Evolutionary conservation across 257 asterid species (phyloP), one percentile per base, ranked within the genome.

Genomic region (Solanum chaucha): DNA sequence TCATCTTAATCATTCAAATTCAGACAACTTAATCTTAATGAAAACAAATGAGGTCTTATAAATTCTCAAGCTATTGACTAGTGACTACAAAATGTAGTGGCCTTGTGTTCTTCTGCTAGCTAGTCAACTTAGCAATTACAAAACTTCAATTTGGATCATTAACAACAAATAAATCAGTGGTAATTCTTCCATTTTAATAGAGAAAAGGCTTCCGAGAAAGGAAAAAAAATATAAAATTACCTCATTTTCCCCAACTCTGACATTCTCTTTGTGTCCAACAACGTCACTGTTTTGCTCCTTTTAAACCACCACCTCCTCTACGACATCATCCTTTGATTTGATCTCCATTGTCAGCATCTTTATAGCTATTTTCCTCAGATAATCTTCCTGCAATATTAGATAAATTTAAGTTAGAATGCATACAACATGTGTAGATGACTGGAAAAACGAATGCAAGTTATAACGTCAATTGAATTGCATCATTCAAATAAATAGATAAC

Each of bases 301-400:
- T 4, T 8, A 34, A 15, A 71, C 80, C 44, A 34, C 14, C 24
- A 19, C 80, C 44, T 71, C 44, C 46, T 71, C 80, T 17, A 34
- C 26, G 20, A 19, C 26, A 34, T 71, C 80, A 22, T 71, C 80
- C 80, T 71, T 34, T 32, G 80, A 71, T n/a, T 26, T 41, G 8
- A 19, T 4, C 24, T 77, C 38, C 38, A 78, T 3, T 8, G 38
- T 46, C 40, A 14, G 38, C 65, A 78, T 8, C 38, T 26, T 44
- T 12, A 93, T 51, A 38, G 98, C 92, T 89, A 95, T 93, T 90
- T 93, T 92, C 90, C 94, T 90, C 78, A 94, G 38, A 24, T 44
- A 41, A 78, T 78, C 40, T 13, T 9, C 4, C 65, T 78, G 84
- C n/a, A 78, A 41, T 14, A 44, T 26, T 8, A 14, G 40, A 78